phyloP scores from a whole-genome alignment of 1,139 yeast genomes.

The Zygosaccharomyces pseudobailii region DNA sequence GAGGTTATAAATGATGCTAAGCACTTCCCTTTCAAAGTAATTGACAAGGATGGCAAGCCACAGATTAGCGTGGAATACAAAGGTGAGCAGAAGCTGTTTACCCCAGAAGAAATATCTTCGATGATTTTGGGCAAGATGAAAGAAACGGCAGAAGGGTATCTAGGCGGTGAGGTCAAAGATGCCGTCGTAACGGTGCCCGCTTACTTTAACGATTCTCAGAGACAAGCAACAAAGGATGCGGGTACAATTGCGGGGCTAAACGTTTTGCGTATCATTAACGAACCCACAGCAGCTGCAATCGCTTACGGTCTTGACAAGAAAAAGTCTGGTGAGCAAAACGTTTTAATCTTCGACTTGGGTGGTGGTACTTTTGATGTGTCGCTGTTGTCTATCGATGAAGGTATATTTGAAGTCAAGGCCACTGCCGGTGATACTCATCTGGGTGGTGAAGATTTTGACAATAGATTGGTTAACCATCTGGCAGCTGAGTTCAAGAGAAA shows the following conservation, averaged over 20 bases:
- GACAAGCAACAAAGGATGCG: slow-evolving; percentile 98
- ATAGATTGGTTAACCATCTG: slow-evolving; percentile 69
- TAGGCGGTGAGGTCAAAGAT: slow-evolving; percentile 60
- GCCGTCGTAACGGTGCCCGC: slow-evolving; percentile 91
- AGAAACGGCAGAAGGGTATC: slow-evolving; percentile 60
- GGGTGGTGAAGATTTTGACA: slow-evolving; percentile 95
- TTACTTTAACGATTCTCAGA: slow-evolving; percentile 95
- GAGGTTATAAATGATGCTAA: slow-evolving; percentile 55
- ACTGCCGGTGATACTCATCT: slow-evolving; percentile 98
- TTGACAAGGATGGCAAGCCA: slow-evolving; percentile 57
- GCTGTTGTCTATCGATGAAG: slow-evolving; percentile 84
- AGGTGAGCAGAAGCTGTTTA: slow-evolving; percentile 59
- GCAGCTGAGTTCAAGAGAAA: slow-evolving; percentile 78
- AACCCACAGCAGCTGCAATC: slow-evolving; percentile 98
- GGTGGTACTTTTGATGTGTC: slow-evolving; percentile 99
- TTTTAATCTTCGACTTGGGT: slow-evolving; percentile 90
- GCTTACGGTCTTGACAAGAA: slow-evolving; percentile 95
- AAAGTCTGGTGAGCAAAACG: slow-evolving; percentile 75
- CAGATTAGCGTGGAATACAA: slow-evolving; percentile 57
- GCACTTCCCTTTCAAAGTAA: slow-evolving; percentile 60
- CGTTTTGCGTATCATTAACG: slow-evolving; percentile 91
- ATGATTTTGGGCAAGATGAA: slow-evolving; percentile 62
- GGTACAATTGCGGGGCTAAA: slow-evolving; percentile 95
- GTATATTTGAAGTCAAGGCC: slow-evolving; percentile 94
- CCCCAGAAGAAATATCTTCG: slow-evolving; percentile 67